These are phyloP conservation scores for Geotrichum citri-aurantii DNA, from an alignment of 1,139 yeast species.

Conservation along the genomic window DNA sequence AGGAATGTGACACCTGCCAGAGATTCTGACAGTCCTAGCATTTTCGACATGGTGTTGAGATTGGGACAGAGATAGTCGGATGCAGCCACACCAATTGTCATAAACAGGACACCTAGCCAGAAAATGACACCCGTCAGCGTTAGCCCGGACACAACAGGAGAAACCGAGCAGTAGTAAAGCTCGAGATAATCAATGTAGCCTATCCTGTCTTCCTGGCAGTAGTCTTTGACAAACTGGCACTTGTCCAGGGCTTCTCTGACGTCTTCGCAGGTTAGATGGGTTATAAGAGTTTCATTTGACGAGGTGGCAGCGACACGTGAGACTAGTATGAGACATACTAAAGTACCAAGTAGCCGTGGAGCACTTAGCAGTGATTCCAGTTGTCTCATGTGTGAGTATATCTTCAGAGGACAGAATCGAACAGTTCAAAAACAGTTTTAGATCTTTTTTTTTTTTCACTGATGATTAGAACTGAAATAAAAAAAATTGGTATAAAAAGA, in stretches of 20 bases:
- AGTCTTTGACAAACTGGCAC: slow-evolving; percentile 32
- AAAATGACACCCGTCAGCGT: slow-evolving; percentile 20
- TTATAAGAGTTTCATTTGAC: not conserved
- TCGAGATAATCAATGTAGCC: slow-evolving; percentile 34
- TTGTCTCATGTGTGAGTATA: not conserved
- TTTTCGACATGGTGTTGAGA: slow-evolving; percentile 53
- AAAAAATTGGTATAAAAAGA: not conserved
- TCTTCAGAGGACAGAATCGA: not conserved
- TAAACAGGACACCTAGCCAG: slow-evolving; percentile 45
- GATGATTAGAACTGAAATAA: not conserved
- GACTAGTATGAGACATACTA: not conserved
- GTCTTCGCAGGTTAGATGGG: slow-evolving; percentile 19
- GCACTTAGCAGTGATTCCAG: not conserved
- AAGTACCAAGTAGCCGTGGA: not conserved
- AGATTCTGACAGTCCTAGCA: slow-evolving; percentile 63
- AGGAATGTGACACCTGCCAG: slow-evolving; percentile 81
- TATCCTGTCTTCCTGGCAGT: slow-evolving; percentile 30
- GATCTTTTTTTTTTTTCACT: not conserved
- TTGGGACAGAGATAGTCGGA: slow-evolving; percentile 74
- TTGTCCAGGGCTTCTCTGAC: slow-evolving; percentile 27
- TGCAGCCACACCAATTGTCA: slow-evolving; percentile 66
- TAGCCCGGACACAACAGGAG: slow-evolving; percentile 19
- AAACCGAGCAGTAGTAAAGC: slow-evolving; percentile 32
- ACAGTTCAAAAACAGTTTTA: not conserved
- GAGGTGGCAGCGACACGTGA: slow-evolving; percentile 3